Conservation (phyloP, 495 filamentous ascomycete species). For the Xylaria castorea region DNA sequence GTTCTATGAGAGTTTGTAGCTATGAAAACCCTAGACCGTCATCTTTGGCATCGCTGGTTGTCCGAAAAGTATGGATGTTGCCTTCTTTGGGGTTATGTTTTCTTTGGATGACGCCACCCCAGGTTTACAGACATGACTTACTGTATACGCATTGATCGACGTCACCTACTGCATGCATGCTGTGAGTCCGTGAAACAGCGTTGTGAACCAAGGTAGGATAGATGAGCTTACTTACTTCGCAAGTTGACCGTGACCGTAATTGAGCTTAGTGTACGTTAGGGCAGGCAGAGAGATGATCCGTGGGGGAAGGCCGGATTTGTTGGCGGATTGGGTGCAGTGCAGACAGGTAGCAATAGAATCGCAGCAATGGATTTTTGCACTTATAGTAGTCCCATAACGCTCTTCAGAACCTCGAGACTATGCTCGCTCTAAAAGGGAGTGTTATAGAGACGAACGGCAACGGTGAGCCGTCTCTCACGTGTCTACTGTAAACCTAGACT, state of each 20-base stretch:
- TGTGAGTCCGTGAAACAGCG: conserved; percentile 1
- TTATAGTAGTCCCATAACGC: not conserved
- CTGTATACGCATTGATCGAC: conserved; percentile 20
- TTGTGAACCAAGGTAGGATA: not conserved
- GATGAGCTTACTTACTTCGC: conserved; percentile 17
- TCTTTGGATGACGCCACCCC: not conserved
- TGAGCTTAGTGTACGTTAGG: not conserved
- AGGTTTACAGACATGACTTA: not conserved
- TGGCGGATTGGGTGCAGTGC: not conserved
- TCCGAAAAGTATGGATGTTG: not conserved
- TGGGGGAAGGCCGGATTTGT: not conserved
- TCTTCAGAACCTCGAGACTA: not conserved
- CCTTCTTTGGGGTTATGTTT: not conserved
- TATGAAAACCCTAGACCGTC: not conserved
- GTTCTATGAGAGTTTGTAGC: not conserved
- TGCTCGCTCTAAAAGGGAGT: not conserved
- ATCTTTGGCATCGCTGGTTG: not conserved
- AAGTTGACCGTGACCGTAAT: not conserved
- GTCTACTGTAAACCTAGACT: not conserved
- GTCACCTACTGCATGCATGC: conserved; percentile 12
- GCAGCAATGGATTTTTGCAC: not conserved
- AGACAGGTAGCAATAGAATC: not conserved
- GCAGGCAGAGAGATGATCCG: not conserved
- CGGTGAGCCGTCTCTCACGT: not conserved
- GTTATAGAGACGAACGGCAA: not conserved